Evolutionary conservation across 2,329 filamentous ascomycete species (phyloP).

Genomic region (Chaetothyriales sp.): DNA sequence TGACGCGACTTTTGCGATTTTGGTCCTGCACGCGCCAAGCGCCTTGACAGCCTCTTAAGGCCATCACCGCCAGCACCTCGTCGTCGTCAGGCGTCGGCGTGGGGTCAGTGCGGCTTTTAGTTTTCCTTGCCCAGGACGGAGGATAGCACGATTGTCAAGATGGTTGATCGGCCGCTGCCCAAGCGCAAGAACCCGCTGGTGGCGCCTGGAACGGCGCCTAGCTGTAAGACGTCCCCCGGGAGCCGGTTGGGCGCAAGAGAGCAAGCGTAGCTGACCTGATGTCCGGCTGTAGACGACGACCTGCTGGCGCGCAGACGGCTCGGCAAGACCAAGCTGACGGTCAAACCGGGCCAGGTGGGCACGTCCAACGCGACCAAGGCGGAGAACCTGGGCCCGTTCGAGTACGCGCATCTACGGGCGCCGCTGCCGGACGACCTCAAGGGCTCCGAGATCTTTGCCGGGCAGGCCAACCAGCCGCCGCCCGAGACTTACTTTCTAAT

Average conservation of each 20-base stretch:
- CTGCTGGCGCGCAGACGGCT: constrained; percentile 74
- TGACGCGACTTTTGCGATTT: not conserved
- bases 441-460: constrained; percentile 80
- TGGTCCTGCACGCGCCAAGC: not conserved
- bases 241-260: not conserved
- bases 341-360: constrained; percentile 63
- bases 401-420: constrained; percentile 89
- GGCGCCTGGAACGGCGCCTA: constrained; percentile 28
- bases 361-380: constrained; percentile 58
- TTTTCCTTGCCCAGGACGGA: not conserved
- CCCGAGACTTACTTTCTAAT: constrained; percentile 96
- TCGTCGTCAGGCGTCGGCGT: not conserved
- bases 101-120: not conserved
- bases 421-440: constrained; percentile 82
- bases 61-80: not conserved
- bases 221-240: constrained; percentile 27
- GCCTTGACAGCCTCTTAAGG: not conserved
- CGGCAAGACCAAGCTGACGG: constrained; percentile 78
- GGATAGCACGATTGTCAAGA: not conserved
- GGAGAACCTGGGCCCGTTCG: constrained; percentile 67
- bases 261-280: constrained; percentile 5
- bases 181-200: constrained; percentile 35
- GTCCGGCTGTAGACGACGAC: constrained; percentile 43
- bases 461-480: constrained; percentile 43
- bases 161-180: constrained; percentile 27